Base-by-base conservation (phyloP, 2,329 filamentous ascomycete genomes). In the Phoma herbarum region DNA sequence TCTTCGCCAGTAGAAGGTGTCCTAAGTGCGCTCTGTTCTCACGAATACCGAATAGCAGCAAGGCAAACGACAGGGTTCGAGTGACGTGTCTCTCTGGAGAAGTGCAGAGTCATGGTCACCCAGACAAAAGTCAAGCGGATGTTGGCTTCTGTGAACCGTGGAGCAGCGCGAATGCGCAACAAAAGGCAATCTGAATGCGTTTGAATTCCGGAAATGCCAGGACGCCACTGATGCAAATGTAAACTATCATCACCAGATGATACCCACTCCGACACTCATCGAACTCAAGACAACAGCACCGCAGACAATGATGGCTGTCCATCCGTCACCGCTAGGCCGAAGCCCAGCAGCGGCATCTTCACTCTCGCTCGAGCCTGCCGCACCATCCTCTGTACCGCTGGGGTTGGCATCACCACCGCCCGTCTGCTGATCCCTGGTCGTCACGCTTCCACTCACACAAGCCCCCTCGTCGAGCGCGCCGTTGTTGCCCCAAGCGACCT, bases 361-460 rank as follows among this genome's bases (percentile, higher is more conserved):
- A 16, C 65, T 61, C 25, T 64, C 59, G 1, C 39, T 23, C 43
- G 57, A 28, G 25, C 52, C 9, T 23, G 50, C 54, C 6, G 62
- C 49, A 1, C 54, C 61, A 37, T 54, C 59, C 6, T 48, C 53
- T 4, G 54, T 51, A 2, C 44, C 56, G 8, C 59, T 58, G 4
- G 72, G 67, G 54, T 69, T 73, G 5, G 54, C 61, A 4, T 66
- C 61, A 4, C 73, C 73, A 37, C 57, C 52, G 0, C 73, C 72
- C 14, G 60, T 62, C 64, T 75, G 73, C 60, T 50, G 53, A 41
- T 74, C 66, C 47, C 60, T 54, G 10, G 26, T 69, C 18, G 71
- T 72, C 20, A 73, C 65, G 54, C 67, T 71, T 0, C 75, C 75
- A 2, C 41, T 26, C 2, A 77, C 68, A 63, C 74, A 76, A 12